Conservation (phyloP, 441 rosid genomes). For the Codiaeum variegatum region DNA sequence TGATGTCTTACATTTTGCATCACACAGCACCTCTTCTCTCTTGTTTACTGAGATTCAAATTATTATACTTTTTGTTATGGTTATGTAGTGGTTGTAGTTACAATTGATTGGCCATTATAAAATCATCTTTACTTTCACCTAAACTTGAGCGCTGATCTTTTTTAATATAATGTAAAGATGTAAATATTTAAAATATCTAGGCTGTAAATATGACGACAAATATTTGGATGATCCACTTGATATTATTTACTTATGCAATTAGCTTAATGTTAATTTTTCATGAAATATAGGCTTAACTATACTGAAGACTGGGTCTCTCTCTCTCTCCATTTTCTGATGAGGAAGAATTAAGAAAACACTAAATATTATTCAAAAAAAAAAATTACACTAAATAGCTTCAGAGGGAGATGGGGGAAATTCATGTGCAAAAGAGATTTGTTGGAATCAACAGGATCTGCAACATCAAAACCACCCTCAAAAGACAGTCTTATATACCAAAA, state of each 20-base stretch:
- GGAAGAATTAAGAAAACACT: too few relatives aligned
- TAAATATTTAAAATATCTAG: neutral
- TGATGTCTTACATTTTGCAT: conserved; percentile 4
- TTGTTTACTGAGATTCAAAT: neutral
- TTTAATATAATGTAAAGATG: neutral
- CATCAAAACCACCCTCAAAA: neutral
- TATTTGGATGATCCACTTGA: neutral
- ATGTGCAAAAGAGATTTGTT: neutral
- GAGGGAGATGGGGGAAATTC: too few relatives aligned
- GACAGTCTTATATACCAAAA: neutral
- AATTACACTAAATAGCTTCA: neutral
- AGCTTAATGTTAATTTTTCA: neutral
- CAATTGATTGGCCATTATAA: neutral
- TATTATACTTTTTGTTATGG: neutral
- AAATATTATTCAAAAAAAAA: too few relatives aligned
- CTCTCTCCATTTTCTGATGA: neutral
- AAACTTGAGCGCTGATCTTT: neutral
- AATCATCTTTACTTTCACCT: neutral
- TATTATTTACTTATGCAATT: neutral
- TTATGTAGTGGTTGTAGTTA: neutral
- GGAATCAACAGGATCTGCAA: neutral
- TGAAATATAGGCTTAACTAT: too few relatives aligned
- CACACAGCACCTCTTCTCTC: neutral
- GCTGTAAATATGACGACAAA: neutral
- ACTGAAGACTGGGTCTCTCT: neutral